Percentiles rank a stretch among this genome's conserved stretches.
Conservation (phyloP, 148 eudicot species). For the Persicaria tinctoria region DNA sequence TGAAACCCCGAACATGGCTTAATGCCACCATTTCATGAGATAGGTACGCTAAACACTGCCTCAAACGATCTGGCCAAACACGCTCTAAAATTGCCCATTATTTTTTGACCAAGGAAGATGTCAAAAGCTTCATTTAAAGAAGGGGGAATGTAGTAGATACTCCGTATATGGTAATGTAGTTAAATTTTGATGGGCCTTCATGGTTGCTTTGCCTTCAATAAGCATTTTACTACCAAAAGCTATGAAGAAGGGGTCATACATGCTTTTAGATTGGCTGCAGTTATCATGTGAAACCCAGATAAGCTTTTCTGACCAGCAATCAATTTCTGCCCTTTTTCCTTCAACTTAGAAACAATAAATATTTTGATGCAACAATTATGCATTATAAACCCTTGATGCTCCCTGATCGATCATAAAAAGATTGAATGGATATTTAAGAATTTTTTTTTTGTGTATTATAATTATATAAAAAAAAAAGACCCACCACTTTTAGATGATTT, state of each 20-base stretch:
- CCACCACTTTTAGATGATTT: not conserved
- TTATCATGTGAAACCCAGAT: conserved; percentile 10
- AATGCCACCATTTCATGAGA: too few relatives aligned
- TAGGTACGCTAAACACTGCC: too few relatives aligned
- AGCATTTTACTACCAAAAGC: conserved; percentile 10
- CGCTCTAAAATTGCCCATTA: too few relatives aligned
- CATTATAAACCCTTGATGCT: not conserved
- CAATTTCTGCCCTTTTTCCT: not conserved
- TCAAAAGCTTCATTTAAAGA: not conserved
- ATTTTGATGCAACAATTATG: not conserved
- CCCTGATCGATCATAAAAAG: not conserved
- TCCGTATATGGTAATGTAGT: not conserved
- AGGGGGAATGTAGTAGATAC: not conserved
- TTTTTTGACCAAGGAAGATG: not conserved
- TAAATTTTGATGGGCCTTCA: not conserved
- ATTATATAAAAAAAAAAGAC: not conserved
- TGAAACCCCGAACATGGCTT: too few relatives aligned
- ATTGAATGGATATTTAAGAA: not conserved
- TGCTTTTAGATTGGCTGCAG: conserved; percentile 1
- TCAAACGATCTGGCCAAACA: too few relatives aligned
- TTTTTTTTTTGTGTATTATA: too few relatives aligned
- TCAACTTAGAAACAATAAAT: not conserved
- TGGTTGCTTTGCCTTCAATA: conserved; percentile 10
- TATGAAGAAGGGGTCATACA: not conserved
- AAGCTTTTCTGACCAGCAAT: conserved; percentile 6